Conservation (phyloP, 1,284 basidiomycete genomes). For the Mycosarcoma maydis region DNA sequence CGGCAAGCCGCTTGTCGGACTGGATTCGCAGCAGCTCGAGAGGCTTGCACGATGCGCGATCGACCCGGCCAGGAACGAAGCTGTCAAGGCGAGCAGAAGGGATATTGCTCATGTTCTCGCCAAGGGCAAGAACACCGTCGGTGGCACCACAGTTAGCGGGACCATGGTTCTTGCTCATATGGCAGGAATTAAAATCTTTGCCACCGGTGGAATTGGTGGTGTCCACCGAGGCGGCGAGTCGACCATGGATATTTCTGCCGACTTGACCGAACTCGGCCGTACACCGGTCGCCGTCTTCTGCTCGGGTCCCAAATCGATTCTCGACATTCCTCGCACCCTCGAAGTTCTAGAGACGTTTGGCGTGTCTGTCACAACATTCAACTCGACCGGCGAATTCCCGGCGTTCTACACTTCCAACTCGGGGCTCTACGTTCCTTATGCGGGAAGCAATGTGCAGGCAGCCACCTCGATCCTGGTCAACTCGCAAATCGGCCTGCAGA, state of each 20-base stretch:
- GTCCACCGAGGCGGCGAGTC: slow-evolving; percentile 92
- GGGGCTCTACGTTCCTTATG: slow-evolving; percentile 76
- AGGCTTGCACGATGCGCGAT: slow-evolving; percentile 73
- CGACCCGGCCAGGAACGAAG: slow-evolving; percentile 33
- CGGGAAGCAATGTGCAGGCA: slow-evolving; percentile 31
- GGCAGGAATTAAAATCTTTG: slow-evolving; percentile 65
- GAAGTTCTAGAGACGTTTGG: slow-evolving; percentile 98
- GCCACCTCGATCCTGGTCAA: slow-evolving; percentile 71
- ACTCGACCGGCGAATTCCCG: slow-evolving; percentile 78
- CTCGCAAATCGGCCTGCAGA: slow-evolving; percentile 71
- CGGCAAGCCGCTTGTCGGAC: slow-evolving; percentile 86
- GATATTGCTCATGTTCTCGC: slow-evolving; percentile 84
- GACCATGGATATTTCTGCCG: slow-evolving; percentile 80
- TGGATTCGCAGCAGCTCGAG: slow-evolving; percentile 76
- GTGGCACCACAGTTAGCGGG: slow-evolving; percentile 90
- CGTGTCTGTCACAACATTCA: slow-evolving; percentile 87
- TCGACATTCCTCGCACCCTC: slow-evolving; percentile 88
- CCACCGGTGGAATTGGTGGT: slow-evolving; percentile 74
- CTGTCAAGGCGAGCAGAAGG: slow-evolving; percentile 83
- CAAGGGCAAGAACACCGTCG: slow-evolving; percentile 72
- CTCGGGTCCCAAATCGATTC: slow-evolving; percentile 93
- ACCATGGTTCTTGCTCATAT: slow-evolving; percentile 70
- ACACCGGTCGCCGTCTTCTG: slow-evolving; percentile 77
- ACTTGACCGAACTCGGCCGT: slow-evolving; percentile 60
- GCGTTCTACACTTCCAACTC: slow-evolving; percentile 90